These are phyloP conservation scores for Berkeleyomyces basicola DNA, from an alignment of 2,329 filamentous ascomycete genomes.

Conservation along the genomic window DNA sequence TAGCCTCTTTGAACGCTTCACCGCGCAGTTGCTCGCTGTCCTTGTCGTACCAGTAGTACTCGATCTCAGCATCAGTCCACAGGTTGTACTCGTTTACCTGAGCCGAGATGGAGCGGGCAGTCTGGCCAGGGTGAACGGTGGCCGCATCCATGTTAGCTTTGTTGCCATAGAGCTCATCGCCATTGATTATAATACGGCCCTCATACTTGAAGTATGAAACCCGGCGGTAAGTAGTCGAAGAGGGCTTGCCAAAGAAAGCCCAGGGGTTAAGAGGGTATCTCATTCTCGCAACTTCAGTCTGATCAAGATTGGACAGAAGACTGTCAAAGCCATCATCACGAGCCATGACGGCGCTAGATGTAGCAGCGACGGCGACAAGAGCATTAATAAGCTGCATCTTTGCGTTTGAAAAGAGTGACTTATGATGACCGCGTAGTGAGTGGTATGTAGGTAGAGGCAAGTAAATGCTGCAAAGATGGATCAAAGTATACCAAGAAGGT, in stretches of 20 bases:
- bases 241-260: background rate
- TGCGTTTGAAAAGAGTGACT: background rate
- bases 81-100: background rate
- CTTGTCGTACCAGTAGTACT: background rate
- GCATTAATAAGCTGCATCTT: background rate
- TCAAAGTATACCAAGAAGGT: too few relatives aligned
- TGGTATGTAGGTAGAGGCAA: too few relatives aligned
- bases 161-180: constrained; percentile 12
- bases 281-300: background rate
- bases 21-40: background rate
- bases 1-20: constrained; percentile 1
- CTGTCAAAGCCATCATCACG: background rate
- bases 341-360: background rate
- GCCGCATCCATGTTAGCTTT: background rate
- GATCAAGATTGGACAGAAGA: constrained; percentile 1
- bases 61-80: background rate
- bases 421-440: too few relatives aligned
- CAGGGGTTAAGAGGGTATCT: background rate
- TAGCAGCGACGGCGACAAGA: background rate
- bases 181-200: constrained; percentile 11
- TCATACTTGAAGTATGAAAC: constrained; percentile 8
- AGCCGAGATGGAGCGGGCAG: constrained; percentile 1
- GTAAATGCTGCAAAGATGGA: too few relatives aligned
- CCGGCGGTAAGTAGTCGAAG: background rate
- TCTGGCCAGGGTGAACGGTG: background rate